phyloP scores from a whole-genome alignment of 2,329 filamentous ascomycete species.

The Ophiostoma tasmaniense region DNA sequence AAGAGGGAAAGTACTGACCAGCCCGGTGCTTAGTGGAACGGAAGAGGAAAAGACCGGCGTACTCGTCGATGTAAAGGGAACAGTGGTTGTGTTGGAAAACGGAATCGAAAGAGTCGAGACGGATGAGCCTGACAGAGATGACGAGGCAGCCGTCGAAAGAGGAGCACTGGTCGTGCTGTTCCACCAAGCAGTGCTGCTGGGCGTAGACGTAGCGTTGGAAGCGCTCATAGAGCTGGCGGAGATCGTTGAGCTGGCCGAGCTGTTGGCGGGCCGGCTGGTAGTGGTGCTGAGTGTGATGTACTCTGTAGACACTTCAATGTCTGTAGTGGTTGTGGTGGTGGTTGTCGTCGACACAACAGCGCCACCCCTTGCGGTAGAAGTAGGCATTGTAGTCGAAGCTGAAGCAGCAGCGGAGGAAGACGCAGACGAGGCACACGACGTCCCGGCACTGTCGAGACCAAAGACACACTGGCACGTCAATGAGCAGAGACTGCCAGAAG shows the following conservation, averaged over 20 bases:
- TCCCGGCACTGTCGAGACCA: neutral
- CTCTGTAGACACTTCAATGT: neutral
- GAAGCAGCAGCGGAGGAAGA: neutral
- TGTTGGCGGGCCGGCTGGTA: neutral
- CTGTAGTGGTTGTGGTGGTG: constrained; percentile 1
- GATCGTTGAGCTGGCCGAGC: neutral
- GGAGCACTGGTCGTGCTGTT: neutral
- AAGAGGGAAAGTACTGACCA: neutral
- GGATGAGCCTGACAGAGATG: neutral
- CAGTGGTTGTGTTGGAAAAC: neutral
- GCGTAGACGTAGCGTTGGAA: neutral
- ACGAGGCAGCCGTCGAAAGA: neutral
- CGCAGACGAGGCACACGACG: neutral
- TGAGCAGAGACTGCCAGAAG: constrained; percentile 30
- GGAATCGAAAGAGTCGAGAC: neutral
- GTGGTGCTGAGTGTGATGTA: neutral
- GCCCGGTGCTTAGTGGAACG: neutral
- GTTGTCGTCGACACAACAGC: neutral
- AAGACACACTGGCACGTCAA: constrained; percentile 31
- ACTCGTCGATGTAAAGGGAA: neutral
- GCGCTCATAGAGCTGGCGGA: neutral
- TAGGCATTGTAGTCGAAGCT: neutral
- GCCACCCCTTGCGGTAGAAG: neutral
- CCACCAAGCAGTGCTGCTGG: constrained; percentile 1
- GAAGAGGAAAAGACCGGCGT: neutral